Evolutionary conservation across 1,284 basidiomycete species (phyloP).

Genomic region (Boletus semigastroideus): DNA sequence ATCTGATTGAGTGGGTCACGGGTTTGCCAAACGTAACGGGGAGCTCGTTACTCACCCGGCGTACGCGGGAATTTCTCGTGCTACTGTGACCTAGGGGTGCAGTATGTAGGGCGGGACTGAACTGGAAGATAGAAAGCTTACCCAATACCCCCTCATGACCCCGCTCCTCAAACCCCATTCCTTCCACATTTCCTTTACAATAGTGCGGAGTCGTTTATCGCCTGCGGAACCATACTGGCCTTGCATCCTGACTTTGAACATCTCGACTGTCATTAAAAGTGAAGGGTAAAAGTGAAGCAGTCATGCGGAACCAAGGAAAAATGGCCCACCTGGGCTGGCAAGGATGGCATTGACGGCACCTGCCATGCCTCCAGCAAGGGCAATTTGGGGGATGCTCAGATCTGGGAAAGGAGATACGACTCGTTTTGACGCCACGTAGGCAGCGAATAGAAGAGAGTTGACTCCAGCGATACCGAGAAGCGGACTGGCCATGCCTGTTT

Average conservation of each 20-base stretch:
- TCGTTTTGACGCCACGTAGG: constrained; percentile 81
- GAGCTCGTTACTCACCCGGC: constrained; percentile 62
- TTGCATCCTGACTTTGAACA: constrained; percentile 98
- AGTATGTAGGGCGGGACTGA: not conserved
- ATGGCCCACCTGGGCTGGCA: constrained; percentile 75
- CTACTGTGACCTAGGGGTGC: constrained; percentile 74
- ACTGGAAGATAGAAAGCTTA: constrained; percentile 34
- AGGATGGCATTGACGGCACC: constrained; percentile 87
- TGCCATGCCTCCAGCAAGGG: constrained; percentile 86
- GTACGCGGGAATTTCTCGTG: constrained; percentile 93
- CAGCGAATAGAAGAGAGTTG: constrained; percentile 92
- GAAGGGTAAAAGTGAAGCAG: not conserved
- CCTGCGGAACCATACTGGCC: constrained; percentile 79
- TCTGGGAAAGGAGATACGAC: constrained; percentile 87
- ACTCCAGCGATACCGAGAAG: constrained; percentile 94
- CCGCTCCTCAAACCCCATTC: constrained; percentile 84
- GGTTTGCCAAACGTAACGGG: constrained; percentile 4
- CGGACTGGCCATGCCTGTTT: constrained; percentile 86
- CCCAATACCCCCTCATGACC: constrained; percentile 97
- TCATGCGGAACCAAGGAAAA: not conserved
- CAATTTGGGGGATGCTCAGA: constrained; percentile 76
- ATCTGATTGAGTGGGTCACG: constrained; percentile 42
- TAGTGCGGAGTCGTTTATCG: constrained; percentile 74
- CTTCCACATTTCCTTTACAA: constrained; percentile 81
- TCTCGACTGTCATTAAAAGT: constrained; percentile 57